phyloP scores from a whole-genome alignment of 768 basidiomycete species.

The Trametes sanguinea region DNA sequence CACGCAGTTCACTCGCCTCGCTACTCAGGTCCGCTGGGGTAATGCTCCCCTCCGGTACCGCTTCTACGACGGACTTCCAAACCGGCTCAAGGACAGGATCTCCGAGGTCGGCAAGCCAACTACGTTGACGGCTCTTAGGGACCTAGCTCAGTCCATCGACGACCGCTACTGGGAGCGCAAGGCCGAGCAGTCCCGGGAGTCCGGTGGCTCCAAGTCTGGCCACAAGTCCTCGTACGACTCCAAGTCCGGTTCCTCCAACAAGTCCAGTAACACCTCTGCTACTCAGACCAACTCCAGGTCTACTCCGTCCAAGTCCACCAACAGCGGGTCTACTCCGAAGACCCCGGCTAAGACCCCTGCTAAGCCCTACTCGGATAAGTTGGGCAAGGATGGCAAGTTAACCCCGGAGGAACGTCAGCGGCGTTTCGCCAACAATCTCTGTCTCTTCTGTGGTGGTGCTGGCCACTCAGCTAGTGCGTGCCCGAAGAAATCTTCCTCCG shows the following conservation, averaged over 20 bases:
- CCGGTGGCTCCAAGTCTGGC: neutral
- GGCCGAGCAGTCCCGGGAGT: neutral
- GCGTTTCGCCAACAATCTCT: no score
- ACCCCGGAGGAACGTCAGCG: no score
- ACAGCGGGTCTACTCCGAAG: no score
- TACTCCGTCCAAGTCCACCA: no score
- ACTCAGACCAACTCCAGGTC: no score
- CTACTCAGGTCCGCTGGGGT: slow-evolving; percentile 8
- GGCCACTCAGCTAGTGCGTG: no score
- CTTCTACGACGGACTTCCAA: slow-evolving; percentile 19
- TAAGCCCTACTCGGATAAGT: no score
- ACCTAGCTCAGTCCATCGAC: slow-evolving; percentile 15
- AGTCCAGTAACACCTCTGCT: neutral
- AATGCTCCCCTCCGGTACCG: slow-evolving; percentile 15
- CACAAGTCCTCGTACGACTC: neutral
- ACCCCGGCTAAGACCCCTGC: no score
- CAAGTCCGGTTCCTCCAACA: neutral
- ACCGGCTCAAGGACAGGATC: slow-evolving; percentile 18
- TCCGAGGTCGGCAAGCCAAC: slow-evolving; percentile 5
- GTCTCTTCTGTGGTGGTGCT: no score
- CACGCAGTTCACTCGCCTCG: slow-evolving; percentile 8
- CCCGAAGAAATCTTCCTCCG: no score
- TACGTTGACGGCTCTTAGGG: neutral
- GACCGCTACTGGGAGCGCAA: slow-evolving; percentile 22
- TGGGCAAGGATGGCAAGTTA: no score